Conservation (phyloP, 257 asterid species). For the Solanum chaucha region DNA sequence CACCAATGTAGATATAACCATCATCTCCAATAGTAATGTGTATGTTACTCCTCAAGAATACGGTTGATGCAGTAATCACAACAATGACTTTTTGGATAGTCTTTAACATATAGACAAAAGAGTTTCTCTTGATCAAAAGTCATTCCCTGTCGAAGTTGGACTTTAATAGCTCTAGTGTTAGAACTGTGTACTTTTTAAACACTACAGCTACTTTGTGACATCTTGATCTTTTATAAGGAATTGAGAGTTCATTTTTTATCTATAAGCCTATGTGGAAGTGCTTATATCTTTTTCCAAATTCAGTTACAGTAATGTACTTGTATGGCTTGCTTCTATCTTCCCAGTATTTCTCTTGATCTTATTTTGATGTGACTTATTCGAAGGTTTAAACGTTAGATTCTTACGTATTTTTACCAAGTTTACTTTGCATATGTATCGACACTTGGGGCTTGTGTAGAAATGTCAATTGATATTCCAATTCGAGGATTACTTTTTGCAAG, state of each 20-base stretch:
- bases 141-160: conserved; percentile 61
- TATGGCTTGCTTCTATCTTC: conserved; percentile 30
- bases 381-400: not conserved
- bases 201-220: conserved; percentile 53
- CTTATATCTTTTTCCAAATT: conserved; percentile 32
- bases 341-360: conserved; percentile 74
- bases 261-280: conserved; percentile 41
- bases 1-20: conserved; percentile 48
- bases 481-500: conserved; percentile 33
- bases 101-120: conserved; percentile 52
- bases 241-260: conserved; percentile 33
- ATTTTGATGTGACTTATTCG: conserved; percentile 52
- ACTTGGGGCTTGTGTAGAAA: not conserved
- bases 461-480: not conserved
- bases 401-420: not conserved
- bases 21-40: conserved; percentile 23
- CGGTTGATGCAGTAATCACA: conserved; percentile 40
- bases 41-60: conserved; percentile 38
- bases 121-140: conserved; percentile 54
- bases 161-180: conserved; percentile 35
- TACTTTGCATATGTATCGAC: not conserved
- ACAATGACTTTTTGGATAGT: conserved; percentile 47
- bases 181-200: conserved; percentile 30
- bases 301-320: conserved; percentile 28
- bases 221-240: conserved; percentile 29